These are phyloP conservation scores for Debaryomyces coudertii DNA, from an alignment of 1,139 yeast genomes.

Conservation along the genomic window DNA sequence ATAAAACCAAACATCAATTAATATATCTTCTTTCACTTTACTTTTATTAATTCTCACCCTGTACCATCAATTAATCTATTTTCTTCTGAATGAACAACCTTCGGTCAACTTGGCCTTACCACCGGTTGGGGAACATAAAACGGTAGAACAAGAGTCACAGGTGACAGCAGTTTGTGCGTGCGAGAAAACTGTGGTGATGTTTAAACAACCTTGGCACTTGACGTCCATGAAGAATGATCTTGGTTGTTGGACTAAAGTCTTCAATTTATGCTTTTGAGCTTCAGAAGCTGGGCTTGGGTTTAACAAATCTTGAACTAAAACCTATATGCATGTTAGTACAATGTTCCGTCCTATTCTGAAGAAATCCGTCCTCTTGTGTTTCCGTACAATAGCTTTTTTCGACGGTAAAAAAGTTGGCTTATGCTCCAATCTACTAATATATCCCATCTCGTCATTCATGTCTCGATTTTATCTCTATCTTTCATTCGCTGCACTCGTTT, in stretches of 20 bases:
- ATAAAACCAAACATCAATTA: conserved; percentile 10
- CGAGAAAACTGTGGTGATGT: conserved; percentile 96
- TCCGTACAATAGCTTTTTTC: too few species aligned
- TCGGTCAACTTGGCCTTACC: conserved; percentile 98
- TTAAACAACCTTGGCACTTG: conserved; percentile 95
- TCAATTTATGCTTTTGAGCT: conserved; percentile 92
- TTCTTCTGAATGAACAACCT: conserved; percentile 97
- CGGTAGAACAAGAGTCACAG: conserved; percentile 95
- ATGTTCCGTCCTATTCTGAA: background rate
- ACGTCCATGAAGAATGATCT: conserved; percentile 98
- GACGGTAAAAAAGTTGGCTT: too few species aligned
- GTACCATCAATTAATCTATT: conserved; percentile 49
- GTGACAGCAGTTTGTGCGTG: conserved; percentile 98
- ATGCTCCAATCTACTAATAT: too few species aligned
- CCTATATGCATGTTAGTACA: conserved; percentile 38
- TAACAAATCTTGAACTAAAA: conserved; percentile 89
- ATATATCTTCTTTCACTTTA: conserved; percentile 6
- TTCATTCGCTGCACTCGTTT: too few species aligned
- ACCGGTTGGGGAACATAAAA: conserved; percentile 96
- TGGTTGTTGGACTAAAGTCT: conserved; percentile 92
- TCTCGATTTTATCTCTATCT: too few species aligned
- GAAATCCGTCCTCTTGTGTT: too few species aligned
- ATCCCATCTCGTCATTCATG: too few species aligned
- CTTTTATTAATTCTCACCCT: conserved; percentile 9
- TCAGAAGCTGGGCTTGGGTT: conserved; percentile 94